These are phyloP conservation scores for Phalaenopsis equestris DNA, from an alignment of 106 monocot genomes.

Conservation along the genomic window DNA sequence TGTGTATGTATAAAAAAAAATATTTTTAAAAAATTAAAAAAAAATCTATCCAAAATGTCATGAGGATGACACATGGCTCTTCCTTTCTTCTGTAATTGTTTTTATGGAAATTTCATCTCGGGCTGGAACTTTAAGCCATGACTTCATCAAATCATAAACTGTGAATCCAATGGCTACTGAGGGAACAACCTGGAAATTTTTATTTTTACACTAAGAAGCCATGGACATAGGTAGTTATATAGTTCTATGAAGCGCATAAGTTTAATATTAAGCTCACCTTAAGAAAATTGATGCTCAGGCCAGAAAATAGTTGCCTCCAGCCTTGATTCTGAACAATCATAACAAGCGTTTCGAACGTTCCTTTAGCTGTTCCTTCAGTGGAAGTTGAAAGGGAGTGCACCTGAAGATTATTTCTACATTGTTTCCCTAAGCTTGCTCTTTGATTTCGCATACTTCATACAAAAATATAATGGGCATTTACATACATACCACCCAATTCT, in stretches of 20 bases:
- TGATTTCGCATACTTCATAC: background rate
- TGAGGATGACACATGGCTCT: slow-evolving; percentile 23
- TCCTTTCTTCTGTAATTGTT: slow-evolving; percentile 28
- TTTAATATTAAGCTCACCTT: slow-evolving; percentile 33
- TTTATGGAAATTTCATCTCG: slow-evolving; percentile 32
- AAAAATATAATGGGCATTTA: background rate
- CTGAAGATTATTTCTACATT: slow-evolving; percentile 26
- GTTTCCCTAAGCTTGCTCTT: background rate
- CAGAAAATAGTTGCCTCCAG: slow-evolving; percentile 85
- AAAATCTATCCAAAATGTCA: slow-evolving; percentile 22
- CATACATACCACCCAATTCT: too few relatives aligned
- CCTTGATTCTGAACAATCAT: slow-evolving; percentile 54
- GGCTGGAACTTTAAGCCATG: slow-evolving; percentile 71
- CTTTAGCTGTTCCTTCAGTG: slow-evolving; percentile 18
- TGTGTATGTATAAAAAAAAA: too few relatives aligned
- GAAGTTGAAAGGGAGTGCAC: slow-evolving; percentile 48
- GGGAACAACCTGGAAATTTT: slow-evolving; percentile 61
- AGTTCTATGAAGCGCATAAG: too few relatives aligned
- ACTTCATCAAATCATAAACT: slow-evolving; percentile 82
- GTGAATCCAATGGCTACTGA: slow-evolving; percentile 96
- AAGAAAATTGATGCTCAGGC: slow-evolving; percentile 82
- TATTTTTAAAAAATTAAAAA: too few relatives aligned
- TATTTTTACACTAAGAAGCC: too few relatives aligned
- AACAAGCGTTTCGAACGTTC: slow-evolving; percentile 57
- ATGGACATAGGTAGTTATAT: too few relatives aligned